These are phyloP conservation scores for Tarenaya hassleriana DNA, from an alignment of 345 rosid species.

Conservation along the genomic window DNA sequence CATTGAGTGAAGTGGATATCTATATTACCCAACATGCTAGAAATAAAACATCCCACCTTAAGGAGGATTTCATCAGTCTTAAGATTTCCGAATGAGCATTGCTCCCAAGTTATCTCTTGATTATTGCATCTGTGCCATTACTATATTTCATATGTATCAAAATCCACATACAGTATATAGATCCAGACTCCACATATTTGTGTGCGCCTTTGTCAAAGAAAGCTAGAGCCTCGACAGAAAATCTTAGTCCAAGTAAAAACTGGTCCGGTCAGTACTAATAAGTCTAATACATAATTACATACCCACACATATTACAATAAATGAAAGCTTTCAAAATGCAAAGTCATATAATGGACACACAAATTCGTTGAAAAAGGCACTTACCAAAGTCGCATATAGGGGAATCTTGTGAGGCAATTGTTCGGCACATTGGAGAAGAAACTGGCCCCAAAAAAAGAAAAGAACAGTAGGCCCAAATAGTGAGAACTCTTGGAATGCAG, in stretches of 20 bases:
- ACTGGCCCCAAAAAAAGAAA: conserved; percentile 38
- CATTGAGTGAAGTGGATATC: conserved; percentile 1
- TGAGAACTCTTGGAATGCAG: not conserved
- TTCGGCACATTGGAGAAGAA: conserved; percentile 69
- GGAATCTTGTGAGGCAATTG: conserved; percentile 97
- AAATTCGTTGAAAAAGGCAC: conserved; percentile 22
- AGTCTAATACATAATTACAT: not conserved
- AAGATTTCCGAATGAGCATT: not conserved
- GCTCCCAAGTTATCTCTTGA: not conserved
- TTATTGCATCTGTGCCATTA: not conserved
- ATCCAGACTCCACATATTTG: too few relatives aligned
- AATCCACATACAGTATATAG: not conserved
- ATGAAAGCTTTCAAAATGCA: not conserved
- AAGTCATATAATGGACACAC: not conserved
- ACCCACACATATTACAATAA: not conserved
- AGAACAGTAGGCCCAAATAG: not conserved
- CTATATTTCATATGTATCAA: not conserved
- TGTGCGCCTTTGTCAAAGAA: too few relatives aligned
- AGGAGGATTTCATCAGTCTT: not conserved
- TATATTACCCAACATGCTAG: not conserved
- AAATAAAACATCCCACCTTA: conserved; percentile 7
- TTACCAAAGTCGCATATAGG: conserved; percentile 78
- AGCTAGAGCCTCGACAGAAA: too few relatives aligned
- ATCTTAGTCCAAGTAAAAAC: too few relatives aligned
- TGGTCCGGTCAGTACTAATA: not conserved